phyloP scores from a whole-genome alignment of 164 flowering plant genomes.

The Echeveria elegans region DNA sequence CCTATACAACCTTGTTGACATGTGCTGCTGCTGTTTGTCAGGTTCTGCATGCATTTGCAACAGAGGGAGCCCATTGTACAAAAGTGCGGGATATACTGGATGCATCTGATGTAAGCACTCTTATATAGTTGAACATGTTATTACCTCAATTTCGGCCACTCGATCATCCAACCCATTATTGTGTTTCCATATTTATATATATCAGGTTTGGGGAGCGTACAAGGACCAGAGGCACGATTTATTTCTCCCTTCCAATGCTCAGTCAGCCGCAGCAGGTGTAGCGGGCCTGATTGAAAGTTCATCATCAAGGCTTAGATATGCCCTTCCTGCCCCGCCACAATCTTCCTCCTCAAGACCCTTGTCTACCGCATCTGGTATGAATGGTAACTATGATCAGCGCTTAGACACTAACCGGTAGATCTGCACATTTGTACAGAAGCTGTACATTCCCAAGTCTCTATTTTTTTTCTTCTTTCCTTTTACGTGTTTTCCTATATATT shows the following conservation, averaged over 20 bases:
- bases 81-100: slow-evolving; percentile 82
- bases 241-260: slow-evolving; percentile 96
- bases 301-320: slow-evolving; percentile 66
- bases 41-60: slow-evolving; percentile 97
- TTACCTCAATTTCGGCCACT: not conserved
- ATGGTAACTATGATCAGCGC: slow-evolving; percentile 27
- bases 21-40: slow-evolving; percentile 22
- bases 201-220: slow-evolving; percentile 94
- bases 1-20: not conserved
- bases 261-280: slow-evolving; percentile 93
- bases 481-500: not conserved
- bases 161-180: not conserved
- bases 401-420: not conserved
- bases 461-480: not conserved
- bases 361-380: slow-evolving; percentile 21
- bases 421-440: not conserved
- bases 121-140: not conserved
- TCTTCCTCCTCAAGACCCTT: slow-evolving; percentile 31
- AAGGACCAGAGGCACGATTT: slow-evolving; percentile 98
- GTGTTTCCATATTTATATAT: no score
- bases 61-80: slow-evolving; percentile 93
- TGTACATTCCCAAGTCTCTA: not conserved
- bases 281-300: slow-evolving; percentile 94
- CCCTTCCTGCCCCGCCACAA: slow-evolving; percentile 72
- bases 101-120: slow-evolving; percentile 75